Evolutionary conservation across 164 flowering plant genomes (phyloP), one percentile per base, ranked within the genome.

Genomic region (Akebia trifoliata): DNA sequence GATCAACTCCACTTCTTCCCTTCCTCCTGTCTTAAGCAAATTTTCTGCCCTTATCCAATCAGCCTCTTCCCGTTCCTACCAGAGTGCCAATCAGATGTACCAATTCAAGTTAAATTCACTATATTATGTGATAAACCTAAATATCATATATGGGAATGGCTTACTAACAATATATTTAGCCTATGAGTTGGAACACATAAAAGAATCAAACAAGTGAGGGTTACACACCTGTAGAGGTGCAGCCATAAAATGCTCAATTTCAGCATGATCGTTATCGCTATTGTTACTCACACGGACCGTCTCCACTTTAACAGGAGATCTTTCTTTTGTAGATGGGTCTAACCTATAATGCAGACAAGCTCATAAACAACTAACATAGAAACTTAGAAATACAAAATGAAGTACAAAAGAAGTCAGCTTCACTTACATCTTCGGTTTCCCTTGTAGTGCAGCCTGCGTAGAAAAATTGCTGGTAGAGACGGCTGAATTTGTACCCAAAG

Each of bases 21-120:
- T 81, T 46, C 56, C 65, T 72, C 83, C 78, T 12, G 74, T 70
- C 66, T 58, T 76, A 44, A 72, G 63, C 57, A 85, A 58, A 46
- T 67, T 53, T 70, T 80, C 90, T 49, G 84, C 91, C 73, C 74
- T 78, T 36, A 47, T 47, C 97, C 97, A 90, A 61, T 84, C 85
- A 62, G 51, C 62, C 53, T 72, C 83, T 75, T 87, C 89, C 50
- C n/a, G 60, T 53, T 72, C 78, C 91, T 79, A 57, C 1, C 24
- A 64, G 28, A 17, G 29, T 40, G 14, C 25, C 43, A 22, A 35
- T 46, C 37, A 29, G 10, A 55, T 54, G 26, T 29, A 25, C 40
- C 43, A 29, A 24, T 24, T 25, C 35, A 8, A 47, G 17, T 32
- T 45, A 6, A 57, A 15, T 29, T 40, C 29, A 42, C 4, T 15